phyloP scores from a whole-genome alignment of 108 stramenopile species.

The Fragilaria crotonensis region DNA sequence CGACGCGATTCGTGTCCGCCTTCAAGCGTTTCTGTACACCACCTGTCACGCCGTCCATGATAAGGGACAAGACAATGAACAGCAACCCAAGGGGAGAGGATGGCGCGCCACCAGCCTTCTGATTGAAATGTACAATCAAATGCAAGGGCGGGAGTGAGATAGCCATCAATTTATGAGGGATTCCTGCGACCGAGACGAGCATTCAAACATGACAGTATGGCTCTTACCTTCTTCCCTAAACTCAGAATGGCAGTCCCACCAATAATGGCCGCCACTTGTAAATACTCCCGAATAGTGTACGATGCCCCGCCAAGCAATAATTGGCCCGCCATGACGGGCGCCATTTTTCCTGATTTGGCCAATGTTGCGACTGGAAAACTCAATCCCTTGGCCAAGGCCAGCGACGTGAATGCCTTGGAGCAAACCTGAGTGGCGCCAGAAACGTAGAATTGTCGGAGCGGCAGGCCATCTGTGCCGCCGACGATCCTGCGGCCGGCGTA shows the following conservation, averaged over 20 bases:
- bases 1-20: slow-evolving; percentile 26
- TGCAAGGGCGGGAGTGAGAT: no score
- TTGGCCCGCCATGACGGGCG: slow-evolving; percentile 79
- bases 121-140: no score
- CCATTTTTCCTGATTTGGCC: slow-evolving; percentile 89
- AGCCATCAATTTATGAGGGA: no score
- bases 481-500: slow-evolving; percentile 24
- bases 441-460: slow-evolving; percentile 38
- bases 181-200: no score
- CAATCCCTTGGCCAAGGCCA: slow-evolving; percentile 58
- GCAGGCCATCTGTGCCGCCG: slow-evolving; percentile 33
- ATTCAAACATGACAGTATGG: background rate
- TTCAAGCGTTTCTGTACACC: slow-evolving; percentile 67
- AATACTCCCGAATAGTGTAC: slow-evolving; percentile 49
- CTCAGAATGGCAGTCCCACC: slow-evolving; percentile 62
- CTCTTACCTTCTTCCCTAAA: slow-evolving; percentile 45
- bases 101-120: background rate
- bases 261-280: slow-evolving; percentile 59
- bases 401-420: slow-evolving; percentile 58
- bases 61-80: slow-evolving; percentile 51
- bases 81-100: slow-evolving; percentile 33
- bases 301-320: slow-evolving; percentile 49
- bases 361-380: slow-evolving; percentile 85
- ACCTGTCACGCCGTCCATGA: slow-evolving; percentile 67
- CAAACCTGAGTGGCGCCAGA: slow-evolving; percentile 58